phyloP scores from a whole-genome alignment of 331 rosid genomes.

The Rosa hybrid region DNA sequence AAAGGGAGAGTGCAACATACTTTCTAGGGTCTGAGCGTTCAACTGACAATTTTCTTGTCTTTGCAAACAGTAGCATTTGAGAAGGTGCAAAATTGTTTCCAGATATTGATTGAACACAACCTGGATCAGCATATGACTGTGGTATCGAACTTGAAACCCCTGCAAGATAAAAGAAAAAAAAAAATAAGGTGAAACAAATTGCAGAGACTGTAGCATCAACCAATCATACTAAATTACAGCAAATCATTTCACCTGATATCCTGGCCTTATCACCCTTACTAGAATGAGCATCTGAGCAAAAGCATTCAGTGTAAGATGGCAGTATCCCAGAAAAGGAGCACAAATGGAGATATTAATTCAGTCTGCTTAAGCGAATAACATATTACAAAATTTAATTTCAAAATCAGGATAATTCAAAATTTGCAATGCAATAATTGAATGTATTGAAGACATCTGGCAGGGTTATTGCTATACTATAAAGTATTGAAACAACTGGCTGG shows the following conservation, averaged over 20 bases:
- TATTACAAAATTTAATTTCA: not conserved
- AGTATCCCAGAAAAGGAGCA: slow-evolving; percentile 23
- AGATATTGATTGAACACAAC: slow-evolving; percentile 41
- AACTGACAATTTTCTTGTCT: slow-evolving; percentile 51
- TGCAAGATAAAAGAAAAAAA: slow-evolving; percentile 35
- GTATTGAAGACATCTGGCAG: not conserved
- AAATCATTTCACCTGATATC: slow-evolving; percentile 36
- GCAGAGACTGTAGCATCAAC: slow-evolving; percentile 29
- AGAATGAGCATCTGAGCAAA: slow-evolving; percentile 52
- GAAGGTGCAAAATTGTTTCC: slow-evolving; percentile 45
- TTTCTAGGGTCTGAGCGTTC: slow-evolving; percentile 51
- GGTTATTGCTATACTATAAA: slow-evolving; percentile 6
- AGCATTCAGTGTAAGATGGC: slow-evolving; percentile 26
- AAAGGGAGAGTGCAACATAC: slow-evolving; percentile 44
- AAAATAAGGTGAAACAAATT: slow-evolving; percentile 30
- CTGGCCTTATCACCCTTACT: slow-evolving; percentile 47
- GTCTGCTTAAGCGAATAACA: slow-evolving; percentile 11
- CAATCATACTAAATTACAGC: slow-evolving; percentile 9
- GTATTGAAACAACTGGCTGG: slow-evolving; percentile 1
- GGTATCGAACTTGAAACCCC: slow-evolving; percentile 49
- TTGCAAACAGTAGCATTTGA: slow-evolving; percentile 42
- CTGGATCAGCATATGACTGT: slow-evolving; percentile 43
- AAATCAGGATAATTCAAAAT: not conserved
- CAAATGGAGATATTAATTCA: slow-evolving; percentile 20
- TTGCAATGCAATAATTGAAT: not conserved